Conservation (phyloP, 768 basidiomycete genomes). For the Rubroboletus pulcherrimus region DNA sequence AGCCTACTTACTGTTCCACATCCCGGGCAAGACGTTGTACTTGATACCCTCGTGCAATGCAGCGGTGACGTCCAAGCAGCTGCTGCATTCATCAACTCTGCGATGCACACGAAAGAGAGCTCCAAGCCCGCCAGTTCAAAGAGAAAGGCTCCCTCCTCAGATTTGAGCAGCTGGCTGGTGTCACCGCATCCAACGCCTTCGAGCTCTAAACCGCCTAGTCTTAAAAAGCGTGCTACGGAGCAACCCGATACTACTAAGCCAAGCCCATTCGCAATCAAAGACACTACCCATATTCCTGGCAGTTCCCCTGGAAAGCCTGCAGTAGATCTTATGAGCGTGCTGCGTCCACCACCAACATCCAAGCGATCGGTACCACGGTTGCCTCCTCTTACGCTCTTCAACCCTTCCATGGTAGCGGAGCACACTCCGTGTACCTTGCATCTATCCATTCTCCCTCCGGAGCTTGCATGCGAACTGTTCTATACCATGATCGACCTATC, state of each 20-base stretch:
- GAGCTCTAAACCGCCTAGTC: slow-evolving; percentile 18
- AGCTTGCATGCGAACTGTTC: slow-evolving; percentile 72
- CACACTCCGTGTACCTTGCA: slow-evolving; percentile 79
- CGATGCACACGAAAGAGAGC: slow-evolving; percentile 11
- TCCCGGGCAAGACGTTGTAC: slow-evolving; percentile 40
- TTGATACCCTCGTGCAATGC: slow-evolving; percentile 55
- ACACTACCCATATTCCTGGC: slow-evolving; percentile 10
- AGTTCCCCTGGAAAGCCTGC: slow-evolving; percentile 29
- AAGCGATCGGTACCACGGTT: slow-evolving; percentile 35
- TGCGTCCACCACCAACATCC: slow-evolving; percentile 46
- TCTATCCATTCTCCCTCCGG: slow-evolving; percentile 61
- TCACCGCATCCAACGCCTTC: slow-evolving; percentile 17
- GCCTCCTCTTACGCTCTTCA: slow-evolving; percentile 61
- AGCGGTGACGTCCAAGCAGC: slow-evolving; percentile 57
- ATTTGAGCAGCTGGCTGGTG: slow-evolving; percentile 55
- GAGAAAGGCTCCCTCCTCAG: slow-evolving; percentile 47
- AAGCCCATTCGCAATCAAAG: slow-evolving; percentile 12
- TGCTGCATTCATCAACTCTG: slow-evolving; percentile 37
- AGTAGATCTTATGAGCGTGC: slow-evolving; percentile 52
- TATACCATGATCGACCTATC: slow-evolving; percentile 66
- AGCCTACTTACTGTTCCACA: slow-evolving; percentile 45
- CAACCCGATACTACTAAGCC: not conserved
- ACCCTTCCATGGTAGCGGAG: slow-evolving; percentile 57
- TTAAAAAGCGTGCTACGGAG: slow-evolving; percentile 15
- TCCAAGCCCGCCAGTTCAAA: slow-evolving; percentile 25